Percentiles rank a stretch among this genome's conserved stretches.
Conservation (phyloP, 1,284 basidiomycete genomes). For the Laetiporus sulphureus region DNA sequence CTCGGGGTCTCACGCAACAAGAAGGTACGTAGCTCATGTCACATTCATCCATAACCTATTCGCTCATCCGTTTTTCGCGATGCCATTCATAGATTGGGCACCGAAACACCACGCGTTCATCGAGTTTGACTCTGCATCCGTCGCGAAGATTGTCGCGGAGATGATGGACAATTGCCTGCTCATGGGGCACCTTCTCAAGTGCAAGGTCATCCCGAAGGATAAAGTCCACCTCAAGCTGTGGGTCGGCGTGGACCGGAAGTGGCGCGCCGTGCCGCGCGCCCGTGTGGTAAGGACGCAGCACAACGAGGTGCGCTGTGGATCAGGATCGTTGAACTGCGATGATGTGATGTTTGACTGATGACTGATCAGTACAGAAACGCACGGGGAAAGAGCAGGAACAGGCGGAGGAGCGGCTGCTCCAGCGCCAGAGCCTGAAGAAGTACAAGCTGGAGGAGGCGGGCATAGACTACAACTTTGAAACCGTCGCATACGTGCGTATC, state of each 20-base stretch:
- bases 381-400: constrained; percentile 67
- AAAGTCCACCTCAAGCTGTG: constrained; percentile 91
- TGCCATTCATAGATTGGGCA: constrained; percentile 76
- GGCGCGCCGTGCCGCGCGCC: constrained; percentile 69
- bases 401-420: constrained; percentile 67
- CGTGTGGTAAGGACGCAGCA: constrained; percentile 70
- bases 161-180: constrained; percentile 99
- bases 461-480: constrained; percentile 86
- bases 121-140: constrained; percentile 86
- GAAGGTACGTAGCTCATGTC: constrained; percentile 47
- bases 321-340: no score
- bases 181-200: constrained; percentile 88
- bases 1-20: constrained; percentile 91
- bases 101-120: constrained; percentile 96
- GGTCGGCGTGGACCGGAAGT: constrained; percentile 96
- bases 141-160: constrained; percentile 93
- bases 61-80: background rate
- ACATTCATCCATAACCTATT: no score
- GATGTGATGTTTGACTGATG: no score
- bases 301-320: constrained; percentile 76
- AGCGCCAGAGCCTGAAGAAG: constrained; percentile 75
- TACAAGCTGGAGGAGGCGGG: constrained; percentile 76
- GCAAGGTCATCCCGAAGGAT: constrained; percentile 82
- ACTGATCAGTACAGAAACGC: constrained; percentile 53
- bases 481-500: constrained; percentile 65